These are phyloP conservation scores for Penicillium maclennaniae DNA, from an alignment of 495 filamentous ascomycete genomes.

Conservation along the genomic window DNA sequence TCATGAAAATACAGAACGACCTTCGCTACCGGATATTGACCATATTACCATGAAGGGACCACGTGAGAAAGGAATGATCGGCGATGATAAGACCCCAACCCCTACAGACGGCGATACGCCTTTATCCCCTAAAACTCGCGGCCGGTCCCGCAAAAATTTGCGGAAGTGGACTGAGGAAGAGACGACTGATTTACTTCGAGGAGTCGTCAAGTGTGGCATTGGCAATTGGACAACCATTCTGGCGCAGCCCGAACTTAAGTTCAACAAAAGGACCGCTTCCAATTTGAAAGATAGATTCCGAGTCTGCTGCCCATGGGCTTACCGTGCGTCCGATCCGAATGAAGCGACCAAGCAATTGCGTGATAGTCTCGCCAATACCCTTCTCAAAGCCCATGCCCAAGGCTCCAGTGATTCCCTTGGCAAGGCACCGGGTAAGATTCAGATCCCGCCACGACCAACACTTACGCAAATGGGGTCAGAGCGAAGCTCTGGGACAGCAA, in stretches of 20 bases:
- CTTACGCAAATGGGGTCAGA: constrained; percentile 11
- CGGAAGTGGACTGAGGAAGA: constrained; percentile 82
- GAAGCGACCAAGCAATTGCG: constrained; percentile 45
- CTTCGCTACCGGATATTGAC: constrained; percentile 7
- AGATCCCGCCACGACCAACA: constrained; percentile 15
- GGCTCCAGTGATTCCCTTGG: constrained; percentile 19
- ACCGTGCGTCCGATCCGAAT: constrained; percentile 42
- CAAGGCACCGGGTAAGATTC: constrained; percentile 15
- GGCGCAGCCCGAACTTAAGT: constrained; percentile 67
- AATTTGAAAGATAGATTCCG: constrained; percentile 86
- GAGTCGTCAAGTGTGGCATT: constrained; percentile 76
- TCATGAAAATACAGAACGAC: constrained; percentile 8
- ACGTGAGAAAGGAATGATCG: background rate
- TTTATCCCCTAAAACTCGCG: constrained; percentile 39
- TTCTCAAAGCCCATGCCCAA: constrained; percentile 33
- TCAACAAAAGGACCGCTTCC: constrained; percentile 70
- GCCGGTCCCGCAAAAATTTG: constrained; percentile 44
- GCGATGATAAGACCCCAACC: constrained; percentile 1
- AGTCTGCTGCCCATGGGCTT: constrained; percentile 66
- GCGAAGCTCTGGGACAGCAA: constrained; percentile 7
- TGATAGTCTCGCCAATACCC: constrained; percentile 36
- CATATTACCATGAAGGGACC: background rate
- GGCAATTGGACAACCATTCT: constrained; percentile 86
- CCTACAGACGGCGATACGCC: constrained; percentile 25
- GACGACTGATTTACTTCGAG: constrained; percentile 69